Conservation (phyloP, 495 filamentous ascomycete species). For the Penicillium roqueforti region DNA sequence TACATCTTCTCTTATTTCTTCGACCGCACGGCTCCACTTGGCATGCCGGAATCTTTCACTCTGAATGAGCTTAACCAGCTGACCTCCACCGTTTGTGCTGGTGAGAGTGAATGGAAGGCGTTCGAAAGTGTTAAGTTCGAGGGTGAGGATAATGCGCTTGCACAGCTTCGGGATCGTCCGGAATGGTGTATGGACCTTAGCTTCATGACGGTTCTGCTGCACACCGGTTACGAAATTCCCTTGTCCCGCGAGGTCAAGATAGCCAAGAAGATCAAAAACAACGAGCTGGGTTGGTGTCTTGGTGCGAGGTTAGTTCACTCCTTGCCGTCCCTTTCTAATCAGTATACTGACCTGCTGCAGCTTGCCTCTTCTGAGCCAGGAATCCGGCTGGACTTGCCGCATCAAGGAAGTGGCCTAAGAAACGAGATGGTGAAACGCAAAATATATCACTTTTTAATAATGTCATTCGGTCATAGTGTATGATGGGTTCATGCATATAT, state of each 20-base stretch:
- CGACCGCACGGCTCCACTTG: slow-evolving; percentile 84
- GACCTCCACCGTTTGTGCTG: slow-evolving; percentile 77
- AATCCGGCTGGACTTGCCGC: slow-evolving; percentile 72
- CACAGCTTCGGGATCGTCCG: slow-evolving; percentile 71
- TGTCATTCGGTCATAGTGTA: slow-evolving; percentile 19
- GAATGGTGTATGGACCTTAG: slow-evolving; percentile 93
- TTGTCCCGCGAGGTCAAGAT: slow-evolving; percentile 93
- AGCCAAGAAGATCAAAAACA: slow-evolving; percentile 96
- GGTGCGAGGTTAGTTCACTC: slow-evolving; percentile 71
- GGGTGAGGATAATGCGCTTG: slow-evolving; percentile 62
- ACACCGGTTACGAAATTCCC: slow-evolving; percentile 98
- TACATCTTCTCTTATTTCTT: slow-evolving; percentile 98
- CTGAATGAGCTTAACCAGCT: slow-evolving; percentile 81
- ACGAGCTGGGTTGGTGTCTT: slow-evolving; percentile 96
- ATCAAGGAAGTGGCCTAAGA: slow-evolving; percentile 57
- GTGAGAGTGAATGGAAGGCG: slow-evolving; percentile 68
- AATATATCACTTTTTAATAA: slow-evolving; percentile 28
- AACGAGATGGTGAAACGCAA: slow-evolving; percentile 14
- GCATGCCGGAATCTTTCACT: slow-evolving; percentile 95
- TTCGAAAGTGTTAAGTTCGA: slow-evolving; percentile 70
- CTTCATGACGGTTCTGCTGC: slow-evolving; percentile 88
- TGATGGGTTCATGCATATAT: slow-evolving; percentile 35
- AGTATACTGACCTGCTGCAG: slow-evolving; percentile 43
- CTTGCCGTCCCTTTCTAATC: neutral
- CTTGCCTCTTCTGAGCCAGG: slow-evolving; percentile 68